Evolutionary conservation across 345 rosid genomes (phyloP), one percentile per base, ranked within the genome.

Genomic region (Populus ilicifolia): DNA sequence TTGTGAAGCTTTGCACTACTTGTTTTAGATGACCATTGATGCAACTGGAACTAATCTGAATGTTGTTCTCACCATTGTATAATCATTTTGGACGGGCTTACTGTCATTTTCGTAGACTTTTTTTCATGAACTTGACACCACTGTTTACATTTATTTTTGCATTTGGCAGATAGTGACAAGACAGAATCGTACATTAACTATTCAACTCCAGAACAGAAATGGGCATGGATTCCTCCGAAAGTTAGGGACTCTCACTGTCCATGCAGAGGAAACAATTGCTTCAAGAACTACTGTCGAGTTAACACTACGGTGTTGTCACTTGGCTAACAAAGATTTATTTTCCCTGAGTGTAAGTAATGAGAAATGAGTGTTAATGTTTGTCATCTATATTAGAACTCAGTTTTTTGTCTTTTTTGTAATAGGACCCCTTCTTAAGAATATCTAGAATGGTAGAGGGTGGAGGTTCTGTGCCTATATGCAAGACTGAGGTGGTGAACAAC

Each of bases 381-480:
- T 72, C 39, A 52, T 21, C 5, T 11, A 1, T 62, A 4, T 10
- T 39, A 46, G 18, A 61, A 50, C 72, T 20, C 44, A 27, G 66
- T 73, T 36, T 25, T 72, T n/a, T 75, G 56, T 56, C 69, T 23
- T 38, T 68, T 56, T 62, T 70, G 44, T 78, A 80, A 4, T 69
- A 92, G 98, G 97, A 92, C 74, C 97, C 98, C 25, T 94, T 92
- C 85, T 73, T 94, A 78, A 87, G 89, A 86, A 90, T 94, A 73
- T 94, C 97, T 44, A 89, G 91, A 90, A 70, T 87, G 18, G 85
- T 79, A 61, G 97, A 92, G 82, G 80, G 44, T 71, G 90, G 89
- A 75, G 82, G 67, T 71, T 75, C 79, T 56, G 72, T 92, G 48
- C 94, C 94, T 6, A 86, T 94, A 73, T 94, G 91, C 86, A 89